Percentiles rank a stretch among this genome's conserved stretches.
Conservation (phyloP, 129 eudicot genomes). For the Flaveria ramosissima region DNA sequence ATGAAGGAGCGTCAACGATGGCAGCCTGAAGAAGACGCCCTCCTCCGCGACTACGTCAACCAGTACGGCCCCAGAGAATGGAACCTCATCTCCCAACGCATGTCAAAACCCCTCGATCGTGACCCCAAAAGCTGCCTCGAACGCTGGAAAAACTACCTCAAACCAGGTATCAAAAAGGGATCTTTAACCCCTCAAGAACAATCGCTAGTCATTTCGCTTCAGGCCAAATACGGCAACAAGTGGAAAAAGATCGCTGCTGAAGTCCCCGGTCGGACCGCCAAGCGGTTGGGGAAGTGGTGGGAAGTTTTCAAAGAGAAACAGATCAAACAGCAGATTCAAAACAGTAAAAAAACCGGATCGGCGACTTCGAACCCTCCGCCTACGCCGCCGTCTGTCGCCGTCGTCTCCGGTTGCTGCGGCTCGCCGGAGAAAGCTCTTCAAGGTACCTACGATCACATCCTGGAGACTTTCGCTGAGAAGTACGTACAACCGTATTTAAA, state of each 20-base stretch:
- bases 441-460: conserved; percentile 63
- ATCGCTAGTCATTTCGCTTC: conserved; percentile 52
- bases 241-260: conserved; percentile 76
- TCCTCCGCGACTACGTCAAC: conserved; percentile 63
- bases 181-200: conserved; percentile 62
- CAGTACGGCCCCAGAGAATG: conserved; percentile 66
- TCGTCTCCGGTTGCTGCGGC: conserved; percentile 39
- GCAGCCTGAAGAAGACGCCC: conserved; percentile 84
- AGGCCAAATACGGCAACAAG: conserved; percentile 77
- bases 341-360: conserved; percentile 20
- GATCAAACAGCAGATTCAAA: conserved; percentile 46
- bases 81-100: conserved; percentile 65
- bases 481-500: conserved; percentile 55
- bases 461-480: conserved; percentile 71
- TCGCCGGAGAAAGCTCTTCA: conserved; percentile 53
- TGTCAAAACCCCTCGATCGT: conserved; percentile 52
- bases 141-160: conserved; percentile 68
- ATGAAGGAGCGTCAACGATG: conserved; percentile 77
- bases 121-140: conserved; percentile 72
- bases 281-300: conserved; percentile 72
- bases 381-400: conserved; percentile 29
- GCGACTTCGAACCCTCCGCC: conserved; percentile 10
- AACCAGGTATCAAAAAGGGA: conserved; percentile 65
- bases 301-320: conserved; percentile 72
- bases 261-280: conserved; percentile 73